Base-by-base conservation (phyloP, 129 eudicot genomes). In the Calendula officinalis region DNA sequence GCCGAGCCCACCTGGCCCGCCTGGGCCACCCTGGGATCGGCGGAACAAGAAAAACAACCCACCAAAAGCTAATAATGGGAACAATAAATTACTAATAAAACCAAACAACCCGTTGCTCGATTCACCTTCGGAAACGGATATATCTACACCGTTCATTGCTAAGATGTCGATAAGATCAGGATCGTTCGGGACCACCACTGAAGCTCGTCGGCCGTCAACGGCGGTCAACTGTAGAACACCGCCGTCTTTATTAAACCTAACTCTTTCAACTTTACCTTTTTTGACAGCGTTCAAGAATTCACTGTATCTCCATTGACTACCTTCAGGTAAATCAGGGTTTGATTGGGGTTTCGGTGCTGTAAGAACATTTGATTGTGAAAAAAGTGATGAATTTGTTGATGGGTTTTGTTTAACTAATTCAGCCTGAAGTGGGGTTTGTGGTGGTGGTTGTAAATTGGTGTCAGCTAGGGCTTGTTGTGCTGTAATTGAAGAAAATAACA, bases 121-220 rank as follows among this genome's bases (percentile, higher is more conserved):
- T n/a, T 91, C 98, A 7, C 98, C 98, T 68, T 91, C 98, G 0
- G 91, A 80, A 1, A 91, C 98, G 1, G 96, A 85, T 7, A 91
- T 91, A 72, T 91, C 98, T 0, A 91, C 98, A 5, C 98, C 98
- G 43, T 91, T 91, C 91, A 83, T 88, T 2, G 98, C 98, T 67
- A 91, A 81, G 3, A 91, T 88, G 34, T 91, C 98, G n/a, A 91
- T 91, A 22, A 91, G 67, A 51, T 88, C 98, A 0, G 98, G 98
- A 62, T 91, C 98, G 53, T 91, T 91, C 0, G 98, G 98, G 15
- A 91, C 98, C 8, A 77, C 72, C 2, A 91, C 98, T 2, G 77
- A 45, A 36, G 98, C 98, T 48, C 91, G 66, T 0, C 91, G 66
- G 22, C 98, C 98, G 37, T 91, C 95, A 5, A 88, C 79, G 17